Base-by-base conservation (phyloP, 192 early-diverging fungal genomes). In the Backusella circina region DNA sequence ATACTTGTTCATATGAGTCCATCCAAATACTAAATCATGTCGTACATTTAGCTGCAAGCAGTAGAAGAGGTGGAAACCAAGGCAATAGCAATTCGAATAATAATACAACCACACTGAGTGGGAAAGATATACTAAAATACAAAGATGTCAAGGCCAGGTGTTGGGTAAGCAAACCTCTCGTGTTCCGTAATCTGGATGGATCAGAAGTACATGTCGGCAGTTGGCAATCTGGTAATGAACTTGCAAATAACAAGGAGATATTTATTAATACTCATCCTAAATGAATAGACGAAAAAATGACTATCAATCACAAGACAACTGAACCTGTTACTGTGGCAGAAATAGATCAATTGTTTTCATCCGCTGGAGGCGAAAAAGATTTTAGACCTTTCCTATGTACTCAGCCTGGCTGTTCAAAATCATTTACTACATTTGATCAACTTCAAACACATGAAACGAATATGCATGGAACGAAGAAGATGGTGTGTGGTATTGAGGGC, bases 381-480 rank as follows among this genome's bases (percentile, higher is more conserved):
- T 77, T 81, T 64, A 44, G 75, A 38, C 81, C 81, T 0, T 79
- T 78, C 23, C 37, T 79, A 39, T 82, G 81, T 65, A 82, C 81
- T 18, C 81, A 82, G 18, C 70, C 81, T 41, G 71, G 75, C 10
- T 82, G 81, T 28, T 74, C 71, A 28, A 82, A 82, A 54, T 78
- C 81, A 21, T 82, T 82, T 30, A 75, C 77, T 6, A 76, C 73
- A 0, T 74, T 76, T 50, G 81, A 82, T 39, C 77, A 73, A n/a
- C 75, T 82, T 13, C 77, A 76, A 30, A 76, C 77, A 10, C 81
- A 82, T 71, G 81, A 82, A 41, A 76, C 73, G 0, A 82, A 82
- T 28, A 82, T 82, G 81, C 81, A 82, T 28, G 81, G 81, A 2
- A 75, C 69, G n/a, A 78, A 79, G 71, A 79, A 82, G n/a, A 35